Evolutionary conservation across 306 rosid species (phyloP).

Genomic region (Rubus parviflorus): DNA sequence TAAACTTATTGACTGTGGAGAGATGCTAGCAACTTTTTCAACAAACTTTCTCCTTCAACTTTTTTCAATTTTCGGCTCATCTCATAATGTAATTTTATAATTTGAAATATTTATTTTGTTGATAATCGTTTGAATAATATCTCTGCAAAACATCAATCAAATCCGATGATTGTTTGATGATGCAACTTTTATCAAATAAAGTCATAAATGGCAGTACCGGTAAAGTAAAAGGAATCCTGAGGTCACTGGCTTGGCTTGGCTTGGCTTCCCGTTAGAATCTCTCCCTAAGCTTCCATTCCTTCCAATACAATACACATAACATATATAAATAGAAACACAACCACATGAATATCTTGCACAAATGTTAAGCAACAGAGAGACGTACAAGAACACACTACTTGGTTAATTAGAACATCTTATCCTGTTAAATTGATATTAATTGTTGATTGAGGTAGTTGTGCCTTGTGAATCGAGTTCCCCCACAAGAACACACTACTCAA

Average conservation of each 20-base stretch:
- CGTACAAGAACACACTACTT: constrained; percentile 9
- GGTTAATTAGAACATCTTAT: not conserved
- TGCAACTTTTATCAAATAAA: not conserved
- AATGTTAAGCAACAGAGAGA: constrained; percentile 13
- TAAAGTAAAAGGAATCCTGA: constrained; percentile 21
- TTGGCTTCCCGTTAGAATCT: constrained; percentile 12
- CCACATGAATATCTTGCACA: constrained; percentile 21
- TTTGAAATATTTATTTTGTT: not conserved
- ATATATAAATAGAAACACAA: constrained; percentile 1
- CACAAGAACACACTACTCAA: constrained; percentile 43
- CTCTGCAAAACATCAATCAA: not conserved
- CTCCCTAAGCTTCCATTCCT: constrained; percentile 7
- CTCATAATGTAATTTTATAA: not conserved
- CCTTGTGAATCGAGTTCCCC: constrained; percentile 24
- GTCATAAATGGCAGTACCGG: constrained; percentile 17
- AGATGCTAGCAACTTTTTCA: not conserved
- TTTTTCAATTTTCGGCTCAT: not conserved
- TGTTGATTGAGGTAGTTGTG: not conserved
- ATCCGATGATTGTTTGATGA: not conserved
- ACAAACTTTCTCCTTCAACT: not conserved
- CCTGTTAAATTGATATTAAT: not conserved
- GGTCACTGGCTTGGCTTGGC: constrained; percentile 5
- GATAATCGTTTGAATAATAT: not conserved
- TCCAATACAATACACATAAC: not conserved
- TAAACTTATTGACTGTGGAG: not conserved